Conservation (phyloP, 192 early-diverging fungal genomes). For the Coemansia sp. region DNA sequence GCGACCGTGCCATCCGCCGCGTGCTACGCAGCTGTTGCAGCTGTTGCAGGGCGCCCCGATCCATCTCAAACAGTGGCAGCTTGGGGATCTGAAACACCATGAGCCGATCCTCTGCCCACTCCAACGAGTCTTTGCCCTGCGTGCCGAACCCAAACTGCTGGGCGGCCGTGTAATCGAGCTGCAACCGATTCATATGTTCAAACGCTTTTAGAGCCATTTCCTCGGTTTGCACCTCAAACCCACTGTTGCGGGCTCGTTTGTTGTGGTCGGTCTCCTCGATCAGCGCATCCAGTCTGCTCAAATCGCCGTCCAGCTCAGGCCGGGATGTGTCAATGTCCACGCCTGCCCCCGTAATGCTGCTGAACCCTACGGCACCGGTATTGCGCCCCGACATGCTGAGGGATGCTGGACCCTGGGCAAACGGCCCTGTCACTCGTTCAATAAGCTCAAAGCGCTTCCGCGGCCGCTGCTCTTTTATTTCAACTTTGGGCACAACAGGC, state of each 20-base stretch:
- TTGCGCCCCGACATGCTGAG: constrained; percentile 3
- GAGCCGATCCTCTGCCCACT: neutral
- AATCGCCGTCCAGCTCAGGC: neutral
- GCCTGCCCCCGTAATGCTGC: neutral
- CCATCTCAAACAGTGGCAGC: constrained; percentile 37
- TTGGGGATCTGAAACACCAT: constrained; percentile 27
- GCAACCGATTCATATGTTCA: constrained; percentile 18
- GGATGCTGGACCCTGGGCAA: constrained; percentile 47
- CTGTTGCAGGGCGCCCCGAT: constrained; percentile 14
- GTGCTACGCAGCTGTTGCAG: constrained; percentile 8
- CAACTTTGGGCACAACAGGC: neutral
- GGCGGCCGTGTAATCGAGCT: constrained; percentile 16
- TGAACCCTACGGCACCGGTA: neutral
- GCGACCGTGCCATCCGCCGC: neutral
- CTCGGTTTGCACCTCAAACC: constrained; percentile 44
- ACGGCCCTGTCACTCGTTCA: constrained; percentile 31
- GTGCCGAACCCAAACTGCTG: constrained; percentile 7
- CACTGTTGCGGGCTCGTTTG: neutral
- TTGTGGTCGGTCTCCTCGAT: constrained; percentile 32
- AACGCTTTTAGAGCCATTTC: constrained; percentile 37
- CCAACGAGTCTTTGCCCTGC: neutral
- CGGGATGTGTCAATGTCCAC: neutral
- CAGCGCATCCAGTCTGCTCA: constrained; percentile 1
- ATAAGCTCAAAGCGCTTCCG: constrained; percentile 18
- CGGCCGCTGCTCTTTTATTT: neutral